Conservation (phyloP, 495 filamentous ascomycete genomes). For the Neurospora sp. region DNA sequence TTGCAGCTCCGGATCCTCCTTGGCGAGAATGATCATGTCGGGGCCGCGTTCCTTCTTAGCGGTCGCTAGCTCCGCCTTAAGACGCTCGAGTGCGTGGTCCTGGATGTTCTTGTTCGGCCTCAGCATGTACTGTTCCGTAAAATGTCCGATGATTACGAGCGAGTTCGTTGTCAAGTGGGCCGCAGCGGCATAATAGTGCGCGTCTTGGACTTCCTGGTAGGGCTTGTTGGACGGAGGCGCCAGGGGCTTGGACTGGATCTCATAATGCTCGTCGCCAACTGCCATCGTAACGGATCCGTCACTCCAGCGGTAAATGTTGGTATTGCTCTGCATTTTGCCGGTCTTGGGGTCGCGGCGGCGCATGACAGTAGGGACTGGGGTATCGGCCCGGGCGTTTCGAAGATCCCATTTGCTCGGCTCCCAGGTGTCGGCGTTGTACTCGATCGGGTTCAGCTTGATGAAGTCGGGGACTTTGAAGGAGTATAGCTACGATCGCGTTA, state of each 20-base stretch:
- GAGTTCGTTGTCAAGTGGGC: slow-evolving; percentile 59
- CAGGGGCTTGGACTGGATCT: slow-evolving; percentile 63
- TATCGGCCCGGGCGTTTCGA: slow-evolving; percentile 28
- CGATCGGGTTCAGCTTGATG: slow-evolving; percentile 61
- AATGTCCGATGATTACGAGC: slow-evolving; percentile 67
- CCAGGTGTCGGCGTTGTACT: slow-evolving; percentile 66
- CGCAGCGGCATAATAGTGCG: slow-evolving; percentile 73
- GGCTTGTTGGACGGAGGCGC: slow-evolving; percentile 49
- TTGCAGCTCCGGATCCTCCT: slow-evolving; percentile 71
- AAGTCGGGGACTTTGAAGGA: slow-evolving; percentile 72
- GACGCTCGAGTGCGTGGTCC: slow-evolving; percentile 66
- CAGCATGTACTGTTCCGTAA: slow-evolving; percentile 67
- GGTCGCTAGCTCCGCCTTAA: slow-evolving; percentile 59
- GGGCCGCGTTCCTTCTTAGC: slow-evolving; percentile 39
- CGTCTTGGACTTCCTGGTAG: slow-evolving; percentile 61
- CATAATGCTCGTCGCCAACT: slow-evolving; percentile 66
- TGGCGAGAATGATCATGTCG: slow-evolving; percentile 49
- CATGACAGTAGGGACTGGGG: slow-evolving; percentile 29
- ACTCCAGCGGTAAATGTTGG: slow-evolving; percentile 69
- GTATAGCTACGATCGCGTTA: slow-evolving; percentile 47
- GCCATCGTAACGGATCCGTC: slow-evolving; percentile 75
- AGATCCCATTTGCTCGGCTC: slow-evolving; percentile 37
- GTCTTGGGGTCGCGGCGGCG: slow-evolving; percentile 32
- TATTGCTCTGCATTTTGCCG: slow-evolving; percentile 58
- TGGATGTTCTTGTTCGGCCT: slow-evolving; percentile 57